phyloP scores from a whole-genome alignment of 495 filamentous ascomycete genomes.

The Endocarpon pusillum region DNA sequence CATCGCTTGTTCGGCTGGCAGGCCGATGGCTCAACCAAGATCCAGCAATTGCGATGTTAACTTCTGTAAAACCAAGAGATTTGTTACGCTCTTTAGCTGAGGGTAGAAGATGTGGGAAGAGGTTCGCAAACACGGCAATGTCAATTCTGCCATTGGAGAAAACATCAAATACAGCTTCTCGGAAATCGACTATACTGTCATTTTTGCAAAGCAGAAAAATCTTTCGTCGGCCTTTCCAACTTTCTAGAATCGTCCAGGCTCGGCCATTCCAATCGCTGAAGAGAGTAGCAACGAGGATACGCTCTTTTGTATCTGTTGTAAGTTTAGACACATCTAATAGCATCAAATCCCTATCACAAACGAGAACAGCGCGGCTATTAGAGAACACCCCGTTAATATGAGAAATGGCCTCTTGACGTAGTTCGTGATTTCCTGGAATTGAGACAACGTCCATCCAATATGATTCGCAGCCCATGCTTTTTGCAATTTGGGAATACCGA shows the following conservation, averaged over 20 bases:
- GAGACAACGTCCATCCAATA: conserved; percentile 15
- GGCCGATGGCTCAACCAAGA: no score
- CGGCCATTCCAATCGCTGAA: conserved; percentile 15
- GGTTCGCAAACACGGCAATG: no score
- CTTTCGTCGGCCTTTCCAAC: conserved; percentile 5
- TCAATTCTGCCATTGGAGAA: no score
- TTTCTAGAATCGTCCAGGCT: conserved; percentile 15
- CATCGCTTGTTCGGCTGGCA: no score
- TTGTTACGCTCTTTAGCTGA: no score
- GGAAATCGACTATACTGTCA: no score
- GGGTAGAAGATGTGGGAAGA: no score
- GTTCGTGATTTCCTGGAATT: conserved; percentile 8
- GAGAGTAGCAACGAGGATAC: conserved; percentile 6
- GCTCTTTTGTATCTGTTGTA: conserved; percentile 3
- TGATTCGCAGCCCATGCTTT: conserved; percentile 7
- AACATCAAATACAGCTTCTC: no score
- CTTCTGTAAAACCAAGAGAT: no score
- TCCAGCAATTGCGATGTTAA: no score
- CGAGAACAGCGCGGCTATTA: conserved; percentile 7
- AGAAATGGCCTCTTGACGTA: conserved; percentile 10
- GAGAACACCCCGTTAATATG: conserved; percentile 12
- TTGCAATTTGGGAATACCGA: conserved; percentile 7
- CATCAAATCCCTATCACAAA: conserved; percentile 13
- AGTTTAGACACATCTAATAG: conserved; percentile 5
- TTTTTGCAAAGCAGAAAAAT: conserved; percentile 11